Conservation (phyloP, 1,284 basidiomycete species). For the Fomes fomentarius region DNA sequence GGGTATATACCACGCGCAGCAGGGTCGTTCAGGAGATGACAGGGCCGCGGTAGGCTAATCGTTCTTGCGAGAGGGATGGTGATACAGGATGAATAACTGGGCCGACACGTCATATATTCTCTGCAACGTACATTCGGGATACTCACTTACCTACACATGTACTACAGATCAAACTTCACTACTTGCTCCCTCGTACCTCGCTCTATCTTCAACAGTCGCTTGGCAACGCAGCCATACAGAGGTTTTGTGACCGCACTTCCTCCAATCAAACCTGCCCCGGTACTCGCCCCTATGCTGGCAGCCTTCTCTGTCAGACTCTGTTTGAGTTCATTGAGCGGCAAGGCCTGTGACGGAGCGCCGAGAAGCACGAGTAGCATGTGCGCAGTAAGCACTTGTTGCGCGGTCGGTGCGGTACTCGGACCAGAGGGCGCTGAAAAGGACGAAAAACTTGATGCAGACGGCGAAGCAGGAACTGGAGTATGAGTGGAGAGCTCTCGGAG, state of each 20-base stretch:
- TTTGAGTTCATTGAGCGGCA: slow-evolving; percentile 67
- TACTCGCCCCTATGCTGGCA: slow-evolving; percentile 35
- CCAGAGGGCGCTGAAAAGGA: slow-evolving; percentile 41
- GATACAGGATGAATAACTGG: too few relatives aligned
- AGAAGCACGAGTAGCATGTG: slow-evolving; percentile 59
- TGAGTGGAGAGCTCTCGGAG: slow-evolving; percentile 47
- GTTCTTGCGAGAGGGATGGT: too few relatives aligned
- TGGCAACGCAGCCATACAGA: slow-evolving; percentile 71
- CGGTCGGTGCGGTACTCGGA: slow-evolving; percentile 39
- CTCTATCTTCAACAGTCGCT: slow-evolving; percentile 75
- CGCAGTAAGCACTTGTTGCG: slow-evolving; percentile 72
- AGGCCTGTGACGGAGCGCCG: slow-evolving; percentile 51
- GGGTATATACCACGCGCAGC: too few relatives aligned
- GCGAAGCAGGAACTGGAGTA: slow-evolving; percentile 41
- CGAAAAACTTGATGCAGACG: slow-evolving; percentile 48
- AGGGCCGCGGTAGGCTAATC: too few relatives aligned
- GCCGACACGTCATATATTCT: too few relatives aligned
- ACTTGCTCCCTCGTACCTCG: slow-evolving; percentile 71
- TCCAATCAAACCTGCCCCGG: slow-evolving; percentile 36
- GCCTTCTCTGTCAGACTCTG: slow-evolving; percentile 50
- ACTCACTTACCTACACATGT: not conserved
- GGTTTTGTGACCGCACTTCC: slow-evolving; percentile 51
- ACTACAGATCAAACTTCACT: slow-evolving; percentile 65
- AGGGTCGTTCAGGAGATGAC: too few relatives aligned
- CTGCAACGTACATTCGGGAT: too few relatives aligned